Evolutionary conservation across 768 basidiomycete species (phyloP).

Genomic region (Rhodotorula graminis): DNA sequence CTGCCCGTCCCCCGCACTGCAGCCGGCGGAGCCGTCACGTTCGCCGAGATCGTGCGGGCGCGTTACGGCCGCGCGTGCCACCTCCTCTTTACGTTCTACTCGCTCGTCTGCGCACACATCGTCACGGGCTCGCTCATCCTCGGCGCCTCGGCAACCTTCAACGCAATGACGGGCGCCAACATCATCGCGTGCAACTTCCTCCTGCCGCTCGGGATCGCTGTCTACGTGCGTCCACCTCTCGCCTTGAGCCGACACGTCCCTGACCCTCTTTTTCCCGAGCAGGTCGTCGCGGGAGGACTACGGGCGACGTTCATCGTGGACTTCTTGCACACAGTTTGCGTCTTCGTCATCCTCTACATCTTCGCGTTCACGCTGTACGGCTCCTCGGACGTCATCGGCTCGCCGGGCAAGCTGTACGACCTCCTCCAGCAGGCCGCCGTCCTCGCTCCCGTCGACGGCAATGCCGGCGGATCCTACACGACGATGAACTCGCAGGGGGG

Average conservation of each 20-base stretch:
- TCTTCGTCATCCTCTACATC: constrained; percentile 77
- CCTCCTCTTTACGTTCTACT: constrained; percentile 82
- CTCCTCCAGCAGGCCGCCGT: constrained; percentile 62
- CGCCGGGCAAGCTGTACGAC: constrained; percentile 62
- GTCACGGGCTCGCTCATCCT: constrained; percentile 56
- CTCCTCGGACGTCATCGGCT: constrained; percentile 71
- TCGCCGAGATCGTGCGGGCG: constrained; percentile 69
- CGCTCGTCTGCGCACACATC: constrained; percentile 81
- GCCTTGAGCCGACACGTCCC: background rate
- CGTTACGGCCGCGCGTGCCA: constrained; percentile 76
- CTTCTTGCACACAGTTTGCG: constrained; percentile 57
- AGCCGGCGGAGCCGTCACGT: constrained; percentile 68
- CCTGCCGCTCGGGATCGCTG: constrained; percentile 77
- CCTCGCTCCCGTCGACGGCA: constrained; percentile 64
- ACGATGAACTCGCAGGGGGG: constrained; percentile 72
- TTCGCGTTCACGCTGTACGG: constrained; percentile 75
- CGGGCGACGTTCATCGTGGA: constrained; percentile 57
- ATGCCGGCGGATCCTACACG: constrained; percentile 55
- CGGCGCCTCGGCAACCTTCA: constrained; percentile 85
- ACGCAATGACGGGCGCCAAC: constrained; percentile 75
- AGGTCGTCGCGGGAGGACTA: constrained; percentile 47
- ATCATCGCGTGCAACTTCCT: constrained; percentile 66
- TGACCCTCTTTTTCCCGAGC: background rate
- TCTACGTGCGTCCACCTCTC: constrained; percentile 57
- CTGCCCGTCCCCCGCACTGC: too few relatives aligned